Conservation (phyloP, 306 rosid species). For the Lathyrus aphaca region DNA sequence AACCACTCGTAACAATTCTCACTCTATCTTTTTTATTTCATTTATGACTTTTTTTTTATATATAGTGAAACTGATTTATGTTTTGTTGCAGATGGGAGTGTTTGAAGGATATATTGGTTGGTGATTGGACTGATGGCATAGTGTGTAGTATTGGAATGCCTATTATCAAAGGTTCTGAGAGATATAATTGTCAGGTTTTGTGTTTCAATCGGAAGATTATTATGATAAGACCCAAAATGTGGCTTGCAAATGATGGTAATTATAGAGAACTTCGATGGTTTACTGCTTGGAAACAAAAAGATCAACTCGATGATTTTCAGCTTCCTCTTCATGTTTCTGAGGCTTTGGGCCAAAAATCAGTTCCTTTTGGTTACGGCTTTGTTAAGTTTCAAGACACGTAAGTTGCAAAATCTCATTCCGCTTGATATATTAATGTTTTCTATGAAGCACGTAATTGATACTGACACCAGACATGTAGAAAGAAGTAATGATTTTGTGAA, state of each 20-base stretch:
- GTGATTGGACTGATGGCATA: constrained; percentile 89
- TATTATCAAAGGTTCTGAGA: constrained; percentile 78
- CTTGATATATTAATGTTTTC: not conserved
- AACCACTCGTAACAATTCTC: constrained; percentile 60
- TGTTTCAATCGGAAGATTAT: constrained; percentile 78
- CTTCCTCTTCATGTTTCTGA: constrained; percentile 69
- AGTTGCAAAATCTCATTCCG: constrained; percentile 42
- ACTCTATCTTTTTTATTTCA: not conserved
- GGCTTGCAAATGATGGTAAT: constrained; percentile 97
- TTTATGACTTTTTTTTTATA: not conserved
- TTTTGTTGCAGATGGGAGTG: constrained; percentile 90
- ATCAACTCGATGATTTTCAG: constrained; percentile 76
- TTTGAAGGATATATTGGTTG: constrained; percentile 72
- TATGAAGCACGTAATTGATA: not conserved
- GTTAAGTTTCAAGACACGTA: constrained; percentile 89
- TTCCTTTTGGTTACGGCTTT: constrained; percentile 91
- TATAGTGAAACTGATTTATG: constrained; percentile 17
- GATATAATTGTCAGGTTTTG: constrained; percentile 85
- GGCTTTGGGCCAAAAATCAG: constrained; percentile 66
- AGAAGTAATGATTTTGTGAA: not conserved
- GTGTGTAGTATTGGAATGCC: constrained; percentile 98
- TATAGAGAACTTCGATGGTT: constrained; percentile 98
- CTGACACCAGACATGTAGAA: not conserved
- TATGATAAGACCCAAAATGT: constrained; percentile 90
- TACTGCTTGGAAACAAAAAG: constrained; percentile 86